These are phyloP conservation scores for Leccinum disarticulatum DNA, from an alignment of 768 basidiomycete species.

Conservation along the genomic window DNA sequence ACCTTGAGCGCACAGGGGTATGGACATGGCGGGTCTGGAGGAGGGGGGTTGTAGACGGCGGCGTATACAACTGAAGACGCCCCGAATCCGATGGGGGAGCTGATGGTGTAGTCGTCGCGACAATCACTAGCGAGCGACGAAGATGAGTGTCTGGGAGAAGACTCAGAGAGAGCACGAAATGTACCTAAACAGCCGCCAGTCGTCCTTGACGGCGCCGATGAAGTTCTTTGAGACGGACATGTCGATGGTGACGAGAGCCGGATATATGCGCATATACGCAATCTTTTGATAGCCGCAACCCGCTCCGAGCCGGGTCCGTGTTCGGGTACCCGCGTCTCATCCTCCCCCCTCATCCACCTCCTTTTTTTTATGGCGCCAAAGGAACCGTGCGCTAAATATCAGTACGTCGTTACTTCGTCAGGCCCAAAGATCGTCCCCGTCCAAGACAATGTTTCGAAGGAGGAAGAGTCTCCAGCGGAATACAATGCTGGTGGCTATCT, in stretches of 20 bases:
- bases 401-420: constrained; percentile 68
- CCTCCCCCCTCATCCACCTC: not conserved
- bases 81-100: constrained; percentile 83
- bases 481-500: constrained; percentile 84
- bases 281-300: constrained; percentile 4
- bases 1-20: constrained; percentile 85
- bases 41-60: constrained; percentile 59
- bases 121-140: constrained; percentile 49
- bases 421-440: constrained; percentile 73
- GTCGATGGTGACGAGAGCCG: not conserved
- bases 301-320: constrained; percentile 22
- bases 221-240: constrained; percentile 40
- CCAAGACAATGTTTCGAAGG: constrained; percentile 62
- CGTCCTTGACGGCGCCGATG: constrained; percentile 81
- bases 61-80: constrained; percentile 90
- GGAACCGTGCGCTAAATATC: constrained; percentile 66
- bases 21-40: constrained; percentile 33
- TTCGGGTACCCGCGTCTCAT: constrained; percentile 14
- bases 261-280: not conserved
- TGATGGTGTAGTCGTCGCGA: constrained; percentile 70
- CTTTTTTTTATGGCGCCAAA: constrained; percentile 58
- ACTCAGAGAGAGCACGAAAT: not conserved
- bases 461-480: constrained; percentile 82
- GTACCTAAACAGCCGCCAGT: constrained; percentile 81
- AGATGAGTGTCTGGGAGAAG: not conserved